Base-by-base conservation (phyloP, 805 yeast genomes). In the Candida vartiovaarae region DNA sequence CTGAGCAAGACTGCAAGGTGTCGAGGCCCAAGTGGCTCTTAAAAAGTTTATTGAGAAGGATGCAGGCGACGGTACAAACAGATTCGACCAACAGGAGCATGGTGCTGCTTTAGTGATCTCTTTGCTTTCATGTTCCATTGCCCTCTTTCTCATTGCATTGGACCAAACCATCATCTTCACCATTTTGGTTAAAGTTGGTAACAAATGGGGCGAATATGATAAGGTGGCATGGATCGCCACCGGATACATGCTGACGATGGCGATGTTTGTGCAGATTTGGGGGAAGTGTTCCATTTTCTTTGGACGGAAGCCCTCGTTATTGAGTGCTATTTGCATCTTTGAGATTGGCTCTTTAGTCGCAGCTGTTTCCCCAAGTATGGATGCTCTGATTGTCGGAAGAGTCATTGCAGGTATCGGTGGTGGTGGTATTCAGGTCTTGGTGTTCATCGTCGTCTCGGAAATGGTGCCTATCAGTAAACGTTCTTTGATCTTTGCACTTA, bases 351-450 rank as follows among this genome's bases (percentile, higher is more conserved):
- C 86, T 1, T 63, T 81, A 43, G 62, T 82, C 5, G 65, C 75
- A 43, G 90, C 84, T 1, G 49, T 75, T 4, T 62, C 87, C 1
- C 59, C 53, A 20, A 66, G 20, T 15, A 80, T 84, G 78, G 64
- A 71, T 43, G 73, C 75, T 70, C 60, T 84, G 38, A 80, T 84
- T 46, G 87, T 80, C 3, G 90, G 88, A 1, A 70, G 95, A 52
- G 81, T 77, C 6, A 63, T 84, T 23, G 78, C 78, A 41, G 93
- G 93, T 42, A 56, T 78, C 30, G 91, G 90, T n/a, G 88, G 80
- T 8, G 82, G 85, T 32, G 84, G 84, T 25, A 71, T 82, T 38
- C 80, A 76, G 51, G 66, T 80, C 2, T 63, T 80, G 60, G 74
- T 72, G 4, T 68, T 74, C 46, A 75, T 82, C 29, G 74, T 83